Conservation (phyloP, 2,329 filamentous ascomycete genomes). For the Colletotrichum musicola region DNA sequence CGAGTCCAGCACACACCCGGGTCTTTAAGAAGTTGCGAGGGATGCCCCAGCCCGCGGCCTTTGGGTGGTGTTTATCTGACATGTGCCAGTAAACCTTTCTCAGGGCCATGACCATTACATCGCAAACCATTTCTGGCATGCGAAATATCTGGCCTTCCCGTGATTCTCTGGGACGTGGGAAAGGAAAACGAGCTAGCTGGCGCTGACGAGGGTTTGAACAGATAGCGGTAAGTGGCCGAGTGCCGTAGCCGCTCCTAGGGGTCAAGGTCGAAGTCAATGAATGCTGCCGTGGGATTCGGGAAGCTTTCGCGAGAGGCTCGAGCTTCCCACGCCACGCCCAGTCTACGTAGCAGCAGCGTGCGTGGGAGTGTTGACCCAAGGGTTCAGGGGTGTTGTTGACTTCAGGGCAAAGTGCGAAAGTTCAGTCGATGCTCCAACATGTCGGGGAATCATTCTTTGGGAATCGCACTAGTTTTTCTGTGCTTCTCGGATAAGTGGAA, state of each 20-base stretch:
- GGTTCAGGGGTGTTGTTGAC: slow-evolving; percentile 30
- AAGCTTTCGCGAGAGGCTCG: slow-evolving; percentile 31
- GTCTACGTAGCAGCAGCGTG: slow-evolving; percentile 15
- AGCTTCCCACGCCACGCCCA: slow-evolving; percentile 18
- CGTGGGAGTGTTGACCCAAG: slow-evolving; percentile 20
- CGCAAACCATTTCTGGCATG: background rate
- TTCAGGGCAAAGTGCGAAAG: slow-evolving; percentile 25
- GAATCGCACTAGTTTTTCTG: slow-evolving; percentile 10
- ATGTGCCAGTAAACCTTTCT: slow-evolving; percentile 25
- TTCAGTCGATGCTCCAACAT: slow-evolving; percentile 38
- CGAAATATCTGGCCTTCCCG: background rate
- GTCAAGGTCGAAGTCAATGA: background rate
- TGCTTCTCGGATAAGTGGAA: background rate
- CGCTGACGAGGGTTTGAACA: too few species aligned
- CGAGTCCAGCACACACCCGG: slow-evolving; percentile 21
- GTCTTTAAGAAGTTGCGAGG: slow-evolving; percentile 2
- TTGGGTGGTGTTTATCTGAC: slow-evolving; percentile 22
- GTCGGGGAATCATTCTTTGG: slow-evolving; percentile 26
- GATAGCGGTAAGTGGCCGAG: slow-evolving; percentile 1
- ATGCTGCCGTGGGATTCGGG: slow-evolving; percentile 25
- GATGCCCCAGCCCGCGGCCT: slow-evolving; percentile 18
- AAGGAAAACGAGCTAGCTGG: too few species aligned
- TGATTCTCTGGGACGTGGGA: background rate
- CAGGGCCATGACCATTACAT: background rate
- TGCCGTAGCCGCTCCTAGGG: background rate